Conservation (phyloP, 1,139 yeast genomes). For the Suhomyces anneliseae region DNA sequence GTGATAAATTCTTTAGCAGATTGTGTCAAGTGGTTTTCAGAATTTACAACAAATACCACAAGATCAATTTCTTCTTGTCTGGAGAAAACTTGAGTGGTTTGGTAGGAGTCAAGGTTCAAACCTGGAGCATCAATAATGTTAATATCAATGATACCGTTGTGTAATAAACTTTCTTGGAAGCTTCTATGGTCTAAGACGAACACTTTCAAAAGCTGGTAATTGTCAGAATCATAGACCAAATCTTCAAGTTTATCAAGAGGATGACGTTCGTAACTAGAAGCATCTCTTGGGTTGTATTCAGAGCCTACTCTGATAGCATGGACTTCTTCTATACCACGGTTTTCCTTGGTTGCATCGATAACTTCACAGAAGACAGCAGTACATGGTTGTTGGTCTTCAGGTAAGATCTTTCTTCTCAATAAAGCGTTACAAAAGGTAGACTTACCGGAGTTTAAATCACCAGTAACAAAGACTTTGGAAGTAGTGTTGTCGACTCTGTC, state of each 20-base stretch:
- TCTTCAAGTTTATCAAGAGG: conserved; percentile 58
- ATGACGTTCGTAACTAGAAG: conserved; percentile 61
- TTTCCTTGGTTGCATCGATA: conserved; percentile 71
- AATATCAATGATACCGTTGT: conserved; percentile 91
- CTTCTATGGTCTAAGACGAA: conserved; percentile 79
- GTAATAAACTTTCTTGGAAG: conserved; percentile 66
- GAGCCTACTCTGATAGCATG: conserved; percentile 80
- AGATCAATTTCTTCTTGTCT: conserved; percentile 97
- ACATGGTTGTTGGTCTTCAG: conserved; percentile 98
- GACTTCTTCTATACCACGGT: conserved; percentile 78
- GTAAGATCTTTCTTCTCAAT: conserved; percentile 72
- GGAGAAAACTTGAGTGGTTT: conserved; percentile 92
- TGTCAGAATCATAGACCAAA: conserved; percentile 73
- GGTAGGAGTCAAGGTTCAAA: conserved; percentile 86
- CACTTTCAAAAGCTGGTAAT: conserved; percentile 71
- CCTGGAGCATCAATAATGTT: conserved; percentile 97
- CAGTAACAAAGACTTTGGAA: conserved; percentile 93
- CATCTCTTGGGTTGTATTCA: conserved; percentile 60
- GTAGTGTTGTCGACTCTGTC: conserved; percentile 89
- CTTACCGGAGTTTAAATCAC: conserved; percentile 96
- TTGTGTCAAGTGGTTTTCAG: conserved; percentile 92
- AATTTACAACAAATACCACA: conserved; percentile 93
- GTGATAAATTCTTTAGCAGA: conserved; percentile 93
- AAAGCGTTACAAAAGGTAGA: conserved; percentile 94
- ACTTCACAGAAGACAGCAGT: conserved; percentile 97